phyloP scores from a whole-genome alignment of 805 yeast genomes.

The Saccharomycopsis fibuligera region DNA sequence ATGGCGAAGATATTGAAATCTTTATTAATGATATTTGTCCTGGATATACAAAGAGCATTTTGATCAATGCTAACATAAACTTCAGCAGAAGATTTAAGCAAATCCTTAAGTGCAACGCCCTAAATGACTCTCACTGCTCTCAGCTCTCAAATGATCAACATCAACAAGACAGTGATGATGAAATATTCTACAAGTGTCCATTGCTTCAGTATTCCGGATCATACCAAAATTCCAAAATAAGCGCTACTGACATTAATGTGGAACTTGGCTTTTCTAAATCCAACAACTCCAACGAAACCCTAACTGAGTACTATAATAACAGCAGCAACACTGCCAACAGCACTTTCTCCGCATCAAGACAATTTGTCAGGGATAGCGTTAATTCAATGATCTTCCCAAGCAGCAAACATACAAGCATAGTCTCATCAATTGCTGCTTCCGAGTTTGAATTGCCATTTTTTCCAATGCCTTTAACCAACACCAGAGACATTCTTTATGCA shows the following conservation, averaged over 20 bases:
- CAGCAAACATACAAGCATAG: background rate
- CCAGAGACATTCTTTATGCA: constrained; percentile 17
- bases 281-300: background rate
- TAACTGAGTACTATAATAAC: background rate
- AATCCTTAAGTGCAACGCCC: constrained; percentile 3
- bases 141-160: background rate
- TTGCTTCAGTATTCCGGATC: background rate
- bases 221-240: background rate
- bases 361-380: constrained; percentile 2
- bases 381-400: background rate
- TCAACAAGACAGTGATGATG: background rate
- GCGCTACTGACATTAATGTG: background rate
- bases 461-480: constrained; percentile 6
- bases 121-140: background rate
- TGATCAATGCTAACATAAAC: constrained; percentile 9
- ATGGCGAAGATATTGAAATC: constrained; percentile 4
- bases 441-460: constrained; percentile 17
- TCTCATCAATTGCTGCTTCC: background rate
- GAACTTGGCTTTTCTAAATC: background rate
- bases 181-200: background rate
- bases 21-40: constrained; percentile 19
- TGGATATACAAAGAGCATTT: constrained; percentile 16
- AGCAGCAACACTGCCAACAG: too few relatives aligned
- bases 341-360: background rate
- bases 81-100: constrained; percentile 13